phyloP scores from a whole-genome alignment of 2,329 filamentous ascomycete species.

The Talaromyces sp. region DNA sequence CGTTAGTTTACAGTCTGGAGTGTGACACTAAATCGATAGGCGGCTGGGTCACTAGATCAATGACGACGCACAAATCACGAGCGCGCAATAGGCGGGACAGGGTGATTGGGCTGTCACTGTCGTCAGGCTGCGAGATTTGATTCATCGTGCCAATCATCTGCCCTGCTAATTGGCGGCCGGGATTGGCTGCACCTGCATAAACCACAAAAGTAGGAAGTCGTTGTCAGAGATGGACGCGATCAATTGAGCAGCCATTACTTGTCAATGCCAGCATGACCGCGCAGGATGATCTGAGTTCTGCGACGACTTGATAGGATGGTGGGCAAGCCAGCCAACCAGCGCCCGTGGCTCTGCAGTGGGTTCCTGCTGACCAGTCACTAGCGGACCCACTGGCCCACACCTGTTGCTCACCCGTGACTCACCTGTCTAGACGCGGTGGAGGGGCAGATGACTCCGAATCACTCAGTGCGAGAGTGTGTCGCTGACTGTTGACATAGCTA shows the following conservation, averaged over 20 bases:
- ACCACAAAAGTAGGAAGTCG: neutral
- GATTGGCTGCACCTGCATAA: constrained; percentile 8
- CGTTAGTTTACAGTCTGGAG: neutral
- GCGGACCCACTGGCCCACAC: neutral
- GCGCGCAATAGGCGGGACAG: neutral
- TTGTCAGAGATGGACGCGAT: neutral
- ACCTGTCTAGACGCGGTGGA: neutral
- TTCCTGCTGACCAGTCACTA: constrained; percentile 15
- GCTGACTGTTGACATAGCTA: neutral
- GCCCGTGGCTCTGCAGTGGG: neutral
- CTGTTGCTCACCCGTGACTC: constrained; percentile 8
- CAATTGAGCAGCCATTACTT: constrained; percentile 4
- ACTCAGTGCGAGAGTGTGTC: neutral
- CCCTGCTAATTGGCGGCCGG: neutral
- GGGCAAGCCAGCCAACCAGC: neutral
- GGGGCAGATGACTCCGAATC: constrained; percentile 2
- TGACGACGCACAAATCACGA: constrained; percentile 1
- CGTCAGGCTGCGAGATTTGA: constrained; percentile 14
- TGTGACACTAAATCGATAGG: constrained; percentile 4
- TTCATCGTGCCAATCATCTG: constrained; percentile 2
- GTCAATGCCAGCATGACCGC: constrained; percentile 10
- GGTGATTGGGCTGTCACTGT: constrained; percentile 10
- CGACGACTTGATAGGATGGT: neutral
- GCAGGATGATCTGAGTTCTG: constrained; percentile 12
- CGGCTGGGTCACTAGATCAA: constrained; percentile 9